Percentiles rank a stretch among this genome's conserved stretches.
phyloP scores from a whole-genome alignment of 495 filamentous ascomycete species.

The Penicillium egyptiacum region DNA sequence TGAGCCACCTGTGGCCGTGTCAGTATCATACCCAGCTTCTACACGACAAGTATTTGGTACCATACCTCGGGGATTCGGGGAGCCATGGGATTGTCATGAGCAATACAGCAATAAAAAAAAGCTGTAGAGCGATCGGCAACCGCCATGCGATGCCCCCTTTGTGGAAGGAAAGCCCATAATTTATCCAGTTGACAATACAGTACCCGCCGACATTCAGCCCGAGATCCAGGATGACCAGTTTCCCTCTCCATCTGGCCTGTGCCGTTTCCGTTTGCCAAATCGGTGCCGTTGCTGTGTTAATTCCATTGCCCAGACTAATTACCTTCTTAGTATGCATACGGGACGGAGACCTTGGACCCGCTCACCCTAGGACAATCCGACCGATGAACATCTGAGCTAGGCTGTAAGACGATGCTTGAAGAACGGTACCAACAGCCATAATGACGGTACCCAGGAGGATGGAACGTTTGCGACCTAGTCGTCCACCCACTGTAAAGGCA shows the following conservation, averaged over 20 bases:
- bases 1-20: slow-evolving; percentile 41
- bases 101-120: slow-evolving; percentile 52
- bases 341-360: not conserved
- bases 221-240: slow-evolving; percentile 60
- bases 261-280: slow-evolving; percentile 66
- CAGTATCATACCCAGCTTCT: too few relatives aligned
- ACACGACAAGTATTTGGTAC: not conserved
- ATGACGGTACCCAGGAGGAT: slow-evolving; percentile 56
- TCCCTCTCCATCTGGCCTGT: slow-evolving; percentile 57
- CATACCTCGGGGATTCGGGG: slow-evolving; percentile 53
- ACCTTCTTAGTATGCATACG: not conserved
- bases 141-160: slow-evolving; percentile 49
- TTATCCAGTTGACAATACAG: slow-evolving; percentile 55
- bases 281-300: slow-evolving; percentile 63
- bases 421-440: slow-evolving; percentile 59
- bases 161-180: slow-evolving; percentile 53
- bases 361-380: slow-evolving; percentile 49
- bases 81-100: slow-evolving; percentile 53
- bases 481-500: slow-evolving; percentile 56
- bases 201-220: slow-evolving; percentile 62
- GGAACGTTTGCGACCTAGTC: slow-evolving; percentile 56
- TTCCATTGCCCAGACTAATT: slow-evolving; percentile 54
- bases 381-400: slow-evolving; percentile 64
- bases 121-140: slow-evolving; percentile 55
- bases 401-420: slow-evolving; percentile 57